phyloP scores from a whole-genome alignment of 108 stramenopile species.

The Skeletonema costatum region DNA sequence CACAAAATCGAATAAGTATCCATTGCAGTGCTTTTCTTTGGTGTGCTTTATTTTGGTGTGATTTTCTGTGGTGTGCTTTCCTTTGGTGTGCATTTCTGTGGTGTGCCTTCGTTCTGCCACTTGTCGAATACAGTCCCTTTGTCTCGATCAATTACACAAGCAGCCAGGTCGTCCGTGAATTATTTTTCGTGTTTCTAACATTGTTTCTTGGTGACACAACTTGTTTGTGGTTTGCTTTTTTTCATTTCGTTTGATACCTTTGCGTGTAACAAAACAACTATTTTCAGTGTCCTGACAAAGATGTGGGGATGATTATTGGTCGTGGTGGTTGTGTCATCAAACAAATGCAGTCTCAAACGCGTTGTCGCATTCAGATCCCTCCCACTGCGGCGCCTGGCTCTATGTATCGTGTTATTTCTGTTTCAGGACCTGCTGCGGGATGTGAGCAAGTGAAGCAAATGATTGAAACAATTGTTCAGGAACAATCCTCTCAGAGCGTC shows the following conservation, averaged over 20 bases:
- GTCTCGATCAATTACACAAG: background rate
- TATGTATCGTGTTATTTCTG: constrained; percentile 77
- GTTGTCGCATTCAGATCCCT: constrained; percentile 86
- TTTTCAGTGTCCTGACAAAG: constrained; percentile 72
- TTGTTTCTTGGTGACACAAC: constrained; percentile 3
- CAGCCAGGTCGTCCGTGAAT: background rate
- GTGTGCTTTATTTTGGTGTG: background rate
- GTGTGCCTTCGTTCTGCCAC: constrained; percentile 3
- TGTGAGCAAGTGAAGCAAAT: constrained; percentile 69
- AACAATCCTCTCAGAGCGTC: constrained; percentile 82
- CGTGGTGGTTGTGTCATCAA: constrained; percentile 85
- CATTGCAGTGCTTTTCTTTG: constrained; percentile 3
- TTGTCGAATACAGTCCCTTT: background rate
- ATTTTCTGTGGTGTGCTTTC: background rate
- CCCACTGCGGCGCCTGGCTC: constrained; percentile 73
- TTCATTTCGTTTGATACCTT: background rate
- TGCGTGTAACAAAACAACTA: constrained; percentile 1
- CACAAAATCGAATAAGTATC: constrained; percentile 1
- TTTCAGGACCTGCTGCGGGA: constrained; percentile 73
- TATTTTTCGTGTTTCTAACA: constrained; percentile 2
- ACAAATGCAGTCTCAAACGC: constrained; percentile 82
- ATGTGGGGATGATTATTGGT: constrained; percentile 92
- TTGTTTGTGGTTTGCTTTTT: constrained; percentile 16
- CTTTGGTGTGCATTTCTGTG: background rate
- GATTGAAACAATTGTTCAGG: constrained; percentile 78